Evolutionary conservation across 768 basidiomycete species (phyloP).

Genomic region (Podaxis pistillaris): DNA sequence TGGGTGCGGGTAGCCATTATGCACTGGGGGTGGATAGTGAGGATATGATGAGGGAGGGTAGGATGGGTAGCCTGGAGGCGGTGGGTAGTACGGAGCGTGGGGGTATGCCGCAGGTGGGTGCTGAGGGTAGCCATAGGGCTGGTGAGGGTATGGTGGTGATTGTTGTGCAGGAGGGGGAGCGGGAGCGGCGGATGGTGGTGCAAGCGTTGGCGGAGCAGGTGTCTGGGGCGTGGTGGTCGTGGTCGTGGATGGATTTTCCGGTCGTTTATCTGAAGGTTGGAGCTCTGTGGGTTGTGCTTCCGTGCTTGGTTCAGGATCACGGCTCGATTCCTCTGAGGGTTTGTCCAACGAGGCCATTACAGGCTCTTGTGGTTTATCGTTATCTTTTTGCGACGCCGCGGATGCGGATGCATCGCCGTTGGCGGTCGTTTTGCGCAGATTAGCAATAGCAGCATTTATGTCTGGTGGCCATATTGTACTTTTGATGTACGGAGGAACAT

Average conservation of each 20-base stretch:
- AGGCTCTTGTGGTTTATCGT: slow-evolving; percentile 13
- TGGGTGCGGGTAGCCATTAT: slow-evolving; percentile 40
- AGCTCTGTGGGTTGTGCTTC: slow-evolving; percentile 21
- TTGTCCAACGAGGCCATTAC: slow-evolving; percentile 9
- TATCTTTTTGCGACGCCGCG: slow-evolving; percentile 7
- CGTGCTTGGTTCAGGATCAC: slow-evolving; percentile 1
- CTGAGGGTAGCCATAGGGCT: slow-evolving; percentile 51
- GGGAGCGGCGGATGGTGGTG: slow-evolving; percentile 16
- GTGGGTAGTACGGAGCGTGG: slow-evolving; percentile 64
- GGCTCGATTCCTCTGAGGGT: neutral
- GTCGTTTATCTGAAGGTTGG: slow-evolving; percentile 21
- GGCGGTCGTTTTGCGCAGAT: slow-evolving; percentile 37
- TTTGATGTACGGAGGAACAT: slow-evolving; percentile 65
- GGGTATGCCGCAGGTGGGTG: slow-evolving; percentile 55
- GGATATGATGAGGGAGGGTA: slow-evolving; percentile 27
- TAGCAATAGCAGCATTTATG: slow-evolving; percentile 60
- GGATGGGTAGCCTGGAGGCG: slow-evolving; percentile 44
- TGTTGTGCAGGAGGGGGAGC: slow-evolving; percentile 18
- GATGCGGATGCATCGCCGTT: slow-evolving; percentile 17
- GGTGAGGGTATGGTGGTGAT: slow-evolving; percentile 42
- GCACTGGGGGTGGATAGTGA: slow-evolving; percentile 40
- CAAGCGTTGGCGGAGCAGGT: slow-evolving; percentile 19
- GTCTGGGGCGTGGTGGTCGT: slow-evolving; percentile 14
- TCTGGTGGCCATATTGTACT: slow-evolving; percentile 73
- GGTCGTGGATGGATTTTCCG: slow-evolving; percentile 11